phyloP scores from a whole-genome alignment of 140 eudicot species.

The Bidens hawaiensis region DNA sequence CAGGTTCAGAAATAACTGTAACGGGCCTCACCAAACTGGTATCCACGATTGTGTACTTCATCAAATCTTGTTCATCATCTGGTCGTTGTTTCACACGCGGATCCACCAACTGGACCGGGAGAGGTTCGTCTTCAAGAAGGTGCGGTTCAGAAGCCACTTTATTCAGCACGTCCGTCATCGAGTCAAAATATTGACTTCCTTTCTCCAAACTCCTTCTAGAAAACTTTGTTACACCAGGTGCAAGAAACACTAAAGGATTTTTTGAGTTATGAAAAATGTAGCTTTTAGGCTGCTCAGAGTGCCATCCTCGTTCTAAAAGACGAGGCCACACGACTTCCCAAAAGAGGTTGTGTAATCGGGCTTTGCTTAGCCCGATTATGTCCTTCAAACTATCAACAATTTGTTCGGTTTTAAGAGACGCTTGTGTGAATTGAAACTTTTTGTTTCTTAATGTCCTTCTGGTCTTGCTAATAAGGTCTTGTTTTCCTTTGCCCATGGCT shows the following conservation, averaged over 20 bases:
- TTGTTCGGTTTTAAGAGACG: slow-evolving; percentile 56
- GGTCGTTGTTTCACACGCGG: background rate
- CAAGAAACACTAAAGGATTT: slow-evolving; percentile 53
- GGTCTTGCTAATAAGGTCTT: slow-evolving; percentile 36
- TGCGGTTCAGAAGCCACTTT: slow-evolving; percentile 58
- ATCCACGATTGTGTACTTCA: slow-evolving; percentile 61
- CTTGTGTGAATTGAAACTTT: slow-evolving; percentile 33
- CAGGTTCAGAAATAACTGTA: slow-evolving; percentile 17
- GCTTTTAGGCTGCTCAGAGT: slow-evolving; percentile 57
- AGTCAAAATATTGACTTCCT: slow-evolving; percentile 78
- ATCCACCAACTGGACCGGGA: slow-evolving; percentile 11
- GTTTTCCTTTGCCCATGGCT: slow-evolving; percentile 71
- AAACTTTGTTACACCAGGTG: slow-evolving; percentile 70
- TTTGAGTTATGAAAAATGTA: slow-evolving; percentile 26
- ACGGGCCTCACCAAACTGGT: slow-evolving; percentile 37
- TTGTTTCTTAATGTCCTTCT: slow-evolving; percentile 25
- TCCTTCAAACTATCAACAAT: slow-evolving; percentile 52
- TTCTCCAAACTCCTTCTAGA: slow-evolving; percentile 56
- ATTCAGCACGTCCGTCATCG: slow-evolving; percentile 53
- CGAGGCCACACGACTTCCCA: slow-evolving; percentile 99
- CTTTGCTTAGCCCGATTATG: slow-evolving; percentile 60
- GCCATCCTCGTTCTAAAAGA: slow-evolving; percentile 80
- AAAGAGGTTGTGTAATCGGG: slow-evolving; percentile 56
- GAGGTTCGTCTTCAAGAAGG: slow-evolving; percentile 38
- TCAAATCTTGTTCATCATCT: slow-evolving; percentile 24